A percentile compares a stretch with the other conserved stretches of the same genome.
These are phyloP conservation scores for Globisporangium recalcitrans DNA, from an alignment of 352 stramenopile species.

Conservation along the genomic window DNA sequence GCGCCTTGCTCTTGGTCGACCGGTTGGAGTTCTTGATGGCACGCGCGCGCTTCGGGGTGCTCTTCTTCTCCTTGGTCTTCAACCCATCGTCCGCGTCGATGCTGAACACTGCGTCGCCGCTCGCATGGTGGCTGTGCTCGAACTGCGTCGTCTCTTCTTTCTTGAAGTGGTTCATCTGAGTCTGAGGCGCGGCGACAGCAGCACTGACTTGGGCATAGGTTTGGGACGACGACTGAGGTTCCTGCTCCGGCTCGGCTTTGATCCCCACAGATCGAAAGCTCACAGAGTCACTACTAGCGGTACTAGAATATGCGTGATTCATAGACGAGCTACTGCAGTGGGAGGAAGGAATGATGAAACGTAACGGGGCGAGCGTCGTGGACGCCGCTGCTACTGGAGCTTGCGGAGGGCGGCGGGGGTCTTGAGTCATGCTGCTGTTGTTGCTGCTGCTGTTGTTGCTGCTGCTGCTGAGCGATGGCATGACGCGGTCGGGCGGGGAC, in stretches of 20 bases:
- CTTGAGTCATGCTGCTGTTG: conserved; percentile 1
- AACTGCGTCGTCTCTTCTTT: not conserved
- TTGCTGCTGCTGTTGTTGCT: too few species aligned
- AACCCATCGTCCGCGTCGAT: conserved; percentile 11
- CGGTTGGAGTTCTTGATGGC: conserved; percentile 52
- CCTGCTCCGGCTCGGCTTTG: conserved; percentile 12
- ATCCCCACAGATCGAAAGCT: conserved; percentile 16
- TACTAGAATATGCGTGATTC: conserved; percentile 18
- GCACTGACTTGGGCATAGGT: conserved; percentile 14
- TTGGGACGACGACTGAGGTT: conserved; percentile 5
- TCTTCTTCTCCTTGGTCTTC: conserved; percentile 41
- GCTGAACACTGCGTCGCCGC: not conserved
- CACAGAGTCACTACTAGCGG: conserved; percentile 15
- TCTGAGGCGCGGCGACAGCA: not conserved
- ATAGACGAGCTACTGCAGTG: conserved; percentile 29
- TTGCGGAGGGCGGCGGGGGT: conserved; percentile 9
- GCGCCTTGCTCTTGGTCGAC: conserved; percentile 82
- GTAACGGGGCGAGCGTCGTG: conserved; percentile 52
- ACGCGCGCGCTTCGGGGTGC: conserved; percentile 40
- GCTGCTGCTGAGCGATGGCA: not conserved
- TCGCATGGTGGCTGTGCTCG: not conserved
- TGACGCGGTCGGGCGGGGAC: conserved; percentile 1
- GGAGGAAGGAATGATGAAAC: conserved; percentile 74
- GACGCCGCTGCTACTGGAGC: conserved; percentile 20
- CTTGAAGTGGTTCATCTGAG: not conserved